Conservation (phyloP, 208 protist genomes). For the Leishmania mexicana region DNA sequence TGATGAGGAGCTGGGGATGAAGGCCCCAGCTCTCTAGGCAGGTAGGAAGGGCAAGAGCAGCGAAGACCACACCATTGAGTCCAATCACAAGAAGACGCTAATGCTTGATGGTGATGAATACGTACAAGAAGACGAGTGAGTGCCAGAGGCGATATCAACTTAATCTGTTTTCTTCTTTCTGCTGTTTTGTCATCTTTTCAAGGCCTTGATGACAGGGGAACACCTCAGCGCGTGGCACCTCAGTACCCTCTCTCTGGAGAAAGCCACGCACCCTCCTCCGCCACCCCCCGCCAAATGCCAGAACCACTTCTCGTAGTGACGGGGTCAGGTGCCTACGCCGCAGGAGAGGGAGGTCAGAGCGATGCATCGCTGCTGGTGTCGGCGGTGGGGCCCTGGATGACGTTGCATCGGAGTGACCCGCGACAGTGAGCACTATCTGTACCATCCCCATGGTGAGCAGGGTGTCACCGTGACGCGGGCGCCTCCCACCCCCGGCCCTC, state of each 20-base stretch:
- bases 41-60: not conserved
- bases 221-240: not conserved
- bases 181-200: not conserved
- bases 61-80: not conserved
- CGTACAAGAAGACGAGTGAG: not conserved
- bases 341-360: not conserved
- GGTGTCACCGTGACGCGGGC: not conserved
- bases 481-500: not conserved
- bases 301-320: not conserved
- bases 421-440: not conserved
- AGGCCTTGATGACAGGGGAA: not conserved
- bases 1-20: not conserved
- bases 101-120: not conserved
- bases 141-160: not conserved
- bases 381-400: not conserved
- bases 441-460: not conserved
- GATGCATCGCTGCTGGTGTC: conserved; percentile 1
- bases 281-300: not conserved
- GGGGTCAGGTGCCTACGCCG: not conserved
- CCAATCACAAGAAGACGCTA: not conserved
- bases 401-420: not conserved
- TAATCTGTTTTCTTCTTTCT: not conserved
- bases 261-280: not conserved
- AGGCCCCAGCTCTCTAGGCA: not conserved
- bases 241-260: not conserved